Base-by-base conservation (phyloP, 495 filamentous ascomycete species). In the Tricharina praecox region DNA sequence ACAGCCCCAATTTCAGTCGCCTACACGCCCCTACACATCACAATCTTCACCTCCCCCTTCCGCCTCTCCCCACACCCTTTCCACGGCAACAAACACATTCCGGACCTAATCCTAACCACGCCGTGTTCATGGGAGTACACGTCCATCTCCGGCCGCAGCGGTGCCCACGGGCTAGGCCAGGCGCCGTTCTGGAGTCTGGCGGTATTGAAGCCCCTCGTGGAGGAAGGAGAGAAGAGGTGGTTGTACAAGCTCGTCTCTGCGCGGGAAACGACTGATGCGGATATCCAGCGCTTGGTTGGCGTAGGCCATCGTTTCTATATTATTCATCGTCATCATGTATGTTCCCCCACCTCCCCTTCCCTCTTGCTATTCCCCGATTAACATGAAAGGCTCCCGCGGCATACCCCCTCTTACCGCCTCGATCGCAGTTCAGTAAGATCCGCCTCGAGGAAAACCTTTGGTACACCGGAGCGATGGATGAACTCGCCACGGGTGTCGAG, bases 21-120 rank as follows among this genome's bases (percentile, higher is more conserved):
- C 0, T 95, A 90, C 56, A 79, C 85, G 0, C 69, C 67, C 8
- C 67, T 94, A 0, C 78, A 94, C 54, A 85, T 94, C 47, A 95
- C 88, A 0, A 70, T 94, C 9, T 85, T 96, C 57, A 73, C 82
- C 2, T 81, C 83, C 1, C 74, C 79, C 0, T 73, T 72, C 53
- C 67, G 64, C 2, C 73, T 87, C 23, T 78, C 75, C 38, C 70
- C 79, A 0, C 55, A 53, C 3, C 81, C 73, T 53, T 95, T 95
- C 65, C 70, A 74, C 37, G 67, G 90, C 13, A 60, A 64, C 0
- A 63, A 58, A 3, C 63, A 67, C 5, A 71, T 78, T 0, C 90
- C 90, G 0, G 73, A 74, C 30, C 72, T 74, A 2, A 72, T 97
- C 38, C 69, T 95, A 28, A 97, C 88, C 2, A 95, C 87, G 0